Evolutionary conservation across 768 basidiomycete genomes (phyloP).

Genomic region (Auricularia sp.): DNA sequence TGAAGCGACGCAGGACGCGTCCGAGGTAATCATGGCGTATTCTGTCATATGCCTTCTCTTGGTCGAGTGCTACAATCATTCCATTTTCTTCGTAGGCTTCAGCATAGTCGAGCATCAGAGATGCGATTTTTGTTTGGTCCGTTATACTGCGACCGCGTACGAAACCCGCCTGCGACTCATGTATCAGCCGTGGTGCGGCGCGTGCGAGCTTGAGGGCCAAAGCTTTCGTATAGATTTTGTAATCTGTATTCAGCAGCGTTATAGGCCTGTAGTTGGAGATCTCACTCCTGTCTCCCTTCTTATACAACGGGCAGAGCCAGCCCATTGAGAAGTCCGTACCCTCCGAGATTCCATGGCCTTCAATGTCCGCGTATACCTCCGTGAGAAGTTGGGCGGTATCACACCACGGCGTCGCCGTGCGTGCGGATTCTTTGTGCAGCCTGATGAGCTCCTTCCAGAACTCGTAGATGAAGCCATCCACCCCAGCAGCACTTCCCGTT

Average conservation of each 20-base stretch:
- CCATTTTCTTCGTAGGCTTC: slow-evolving; percentile 11
- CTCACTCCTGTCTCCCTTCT: slow-evolving; percentile 19
- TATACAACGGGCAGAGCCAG: slow-evolving; percentile 30
- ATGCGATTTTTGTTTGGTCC: slow-evolving; percentile 22
- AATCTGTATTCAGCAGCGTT: slow-evolving; percentile 22
- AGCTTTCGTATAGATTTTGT: slow-evolving; percentile 22
- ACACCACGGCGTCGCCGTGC: background rate
- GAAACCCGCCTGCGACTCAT: slow-evolving; percentile 31
- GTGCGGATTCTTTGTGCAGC: too few species aligned
- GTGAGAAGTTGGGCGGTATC: slow-evolving; percentile 12
- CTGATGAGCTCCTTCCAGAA: background rate
- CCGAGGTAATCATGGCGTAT: slow-evolving; percentile 13
- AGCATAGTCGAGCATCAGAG: slow-evolving; percentile 11
- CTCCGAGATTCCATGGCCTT: slow-evolving; percentile 13
- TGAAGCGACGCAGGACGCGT: slow-evolving; percentile 2
- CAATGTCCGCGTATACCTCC: slow-evolving; percentile 38
- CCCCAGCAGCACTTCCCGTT: background rate
- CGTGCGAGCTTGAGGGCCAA: slow-evolving; percentile 14
- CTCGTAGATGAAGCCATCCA: background rate
- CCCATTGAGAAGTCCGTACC: slow-evolving; percentile 19
- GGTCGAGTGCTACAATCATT: slow-evolving; percentile 10
- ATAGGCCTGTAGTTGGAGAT: slow-evolving; percentile 16
- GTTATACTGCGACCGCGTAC: slow-evolving; percentile 22
- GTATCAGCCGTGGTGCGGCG: slow-evolving; percentile 14
- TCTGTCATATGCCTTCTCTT: slow-evolving; percentile 16